These are phyloP conservation scores for Panaeolus cyanescens DNA, from an alignment of 768 basidiomycete genomes.

Conservation along the genomic window DNA sequence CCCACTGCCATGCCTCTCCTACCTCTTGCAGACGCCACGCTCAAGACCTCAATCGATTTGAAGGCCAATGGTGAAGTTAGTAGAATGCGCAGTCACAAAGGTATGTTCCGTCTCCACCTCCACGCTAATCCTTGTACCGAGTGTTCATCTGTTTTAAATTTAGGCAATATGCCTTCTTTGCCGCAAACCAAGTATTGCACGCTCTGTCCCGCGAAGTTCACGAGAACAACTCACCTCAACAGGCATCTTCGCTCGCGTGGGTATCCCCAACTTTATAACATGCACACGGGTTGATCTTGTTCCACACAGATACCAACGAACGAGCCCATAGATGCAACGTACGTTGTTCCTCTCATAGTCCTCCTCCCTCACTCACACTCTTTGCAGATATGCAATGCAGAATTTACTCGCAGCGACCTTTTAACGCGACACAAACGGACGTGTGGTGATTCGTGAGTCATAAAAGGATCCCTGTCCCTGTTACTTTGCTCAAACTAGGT, in stretches of 20 bases:
- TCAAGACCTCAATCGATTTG: conserved; percentile 33
- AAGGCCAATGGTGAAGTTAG: conserved; percentile 45
- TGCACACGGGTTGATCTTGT: background rate
- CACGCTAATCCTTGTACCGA: background rate
- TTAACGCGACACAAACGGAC: conserved; percentile 72
- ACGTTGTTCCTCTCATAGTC: conserved; percentile 16
- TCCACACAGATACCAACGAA: conserved; percentile 63
- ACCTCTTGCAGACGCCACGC: conserved; percentile 25
- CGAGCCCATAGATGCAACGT: conserved; percentile 67
- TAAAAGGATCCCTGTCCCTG: conserved; percentile 7
- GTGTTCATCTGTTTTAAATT: conserved; percentile 40
- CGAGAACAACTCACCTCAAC: conserved; percentile 73
- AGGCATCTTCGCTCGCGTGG: conserved; percentile 72
- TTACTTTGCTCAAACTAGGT: conserved; percentile 12
- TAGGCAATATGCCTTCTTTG: conserved; percentile 69
- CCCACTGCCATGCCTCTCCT: conserved; percentile 27
- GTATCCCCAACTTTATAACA: conserved; percentile 23
- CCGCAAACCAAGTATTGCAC: conserved; percentile 73
- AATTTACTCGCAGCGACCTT: conserved; percentile 75
- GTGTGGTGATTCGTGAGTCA: conserved; percentile 67
- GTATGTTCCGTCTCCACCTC: conserved; percentile 17
- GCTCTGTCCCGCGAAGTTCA: conserved; percentile 73
- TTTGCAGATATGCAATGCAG: conserved; percentile 60
- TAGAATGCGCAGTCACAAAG: conserved; percentile 45
- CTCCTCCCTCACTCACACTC: background rate